Conservation (phyloP, 2,329 filamentous ascomycete genomes). For the Sclerotinia glacialis region DNA sequence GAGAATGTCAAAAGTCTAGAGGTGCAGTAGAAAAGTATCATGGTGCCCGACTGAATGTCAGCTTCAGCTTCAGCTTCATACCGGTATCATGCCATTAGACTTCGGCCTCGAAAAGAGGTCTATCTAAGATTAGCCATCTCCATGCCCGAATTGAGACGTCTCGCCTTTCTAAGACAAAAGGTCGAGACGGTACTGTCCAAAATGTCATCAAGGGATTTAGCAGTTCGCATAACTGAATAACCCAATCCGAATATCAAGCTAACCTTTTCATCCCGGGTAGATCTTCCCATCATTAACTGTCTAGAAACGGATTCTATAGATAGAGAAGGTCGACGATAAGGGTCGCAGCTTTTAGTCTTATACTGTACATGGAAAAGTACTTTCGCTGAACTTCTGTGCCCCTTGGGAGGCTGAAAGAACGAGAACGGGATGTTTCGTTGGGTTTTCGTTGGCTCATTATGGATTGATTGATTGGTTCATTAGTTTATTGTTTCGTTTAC, state of each 20-base stretch:
- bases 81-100: slow-evolving; percentile 2
- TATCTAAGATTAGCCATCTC: slow-evolving; percentile 8
- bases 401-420: not conserved
- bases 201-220: not conserved
- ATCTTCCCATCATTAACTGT: slow-evolving; percentile 8
- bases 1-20: no score
- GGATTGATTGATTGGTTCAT: not conserved
- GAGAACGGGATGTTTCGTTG: not conserved
- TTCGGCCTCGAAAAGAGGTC: slow-evolving; percentile 13
- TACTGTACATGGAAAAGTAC: not conserved
- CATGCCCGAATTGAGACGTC: slow-evolving; percentile 5
- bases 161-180: not conserved
- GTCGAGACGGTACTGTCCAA: not conserved
- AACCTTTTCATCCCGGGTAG: not conserved
- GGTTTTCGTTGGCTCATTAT: not conserved
- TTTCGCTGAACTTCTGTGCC: not conserved
- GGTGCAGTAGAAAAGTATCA: no score
- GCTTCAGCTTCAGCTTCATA: not conserved
- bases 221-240: not conserved
- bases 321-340: not conserved
- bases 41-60: not conserved
- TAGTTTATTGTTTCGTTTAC: not conserved
- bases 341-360: not conserved
- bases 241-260: not conserved
- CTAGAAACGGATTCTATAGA: not conserved